A percentile compares a stretch with the other conserved stretches of the same genome.
Conservation (phyloP, 2,329 filamentous ascomycete species). For the Penicillium sp. region DNA sequence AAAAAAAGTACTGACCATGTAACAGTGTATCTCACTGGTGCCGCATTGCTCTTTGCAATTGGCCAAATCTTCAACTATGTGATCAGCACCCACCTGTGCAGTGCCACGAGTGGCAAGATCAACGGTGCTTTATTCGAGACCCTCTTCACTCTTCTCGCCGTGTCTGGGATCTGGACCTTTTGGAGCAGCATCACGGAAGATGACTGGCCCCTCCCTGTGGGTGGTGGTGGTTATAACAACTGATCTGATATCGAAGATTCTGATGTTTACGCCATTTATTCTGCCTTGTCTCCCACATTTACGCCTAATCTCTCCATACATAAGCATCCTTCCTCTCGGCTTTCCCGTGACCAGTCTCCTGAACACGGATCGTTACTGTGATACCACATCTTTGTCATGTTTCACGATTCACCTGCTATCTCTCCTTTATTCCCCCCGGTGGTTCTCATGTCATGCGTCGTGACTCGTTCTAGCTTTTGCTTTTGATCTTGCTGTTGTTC, state of each 20-base stretch:
- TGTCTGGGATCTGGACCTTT: conserved; percentile 86
- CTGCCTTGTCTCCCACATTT: conserved; percentile 7
- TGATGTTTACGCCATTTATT: conserved; percentile 2
- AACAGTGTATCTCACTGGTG: conserved; percentile 70
- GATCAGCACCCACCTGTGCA: conserved; percentile 86
- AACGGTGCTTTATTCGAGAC: conserved; percentile 93
- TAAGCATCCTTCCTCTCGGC: conserved; percentile 9
- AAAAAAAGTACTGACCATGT: conserved; percentile 10
- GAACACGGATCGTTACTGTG: conserved; percentile 23
- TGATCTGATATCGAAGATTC: conserved; percentile 12
- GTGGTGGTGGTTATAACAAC: conserved; percentile 32
- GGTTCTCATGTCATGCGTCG: conserved; percentile 9
- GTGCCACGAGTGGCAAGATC: conserved; percentile 78
- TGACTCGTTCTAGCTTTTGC: conserved; percentile 2
- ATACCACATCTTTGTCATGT: conserved; percentile 28
- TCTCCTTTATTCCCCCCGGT: conserved; percentile 4
- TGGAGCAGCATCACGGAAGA: conserved; percentile 99
- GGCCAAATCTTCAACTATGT: conserved; percentile 97
- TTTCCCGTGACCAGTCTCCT: conserved; percentile 16
- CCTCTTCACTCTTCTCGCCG: conserved; percentile 82
- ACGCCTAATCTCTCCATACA: conserved; percentile 13
- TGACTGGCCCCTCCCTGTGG: conserved; percentile 74
- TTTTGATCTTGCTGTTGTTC: neutral
- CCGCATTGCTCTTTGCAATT: conserved; percentile 80
- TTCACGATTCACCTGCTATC: conserved; percentile 24